Evolutionary conservation across 805 yeast genomes (phyloP), one percentile per base, ranked within the genome.

Genomic region (Danielia oregonensis): DNA sequence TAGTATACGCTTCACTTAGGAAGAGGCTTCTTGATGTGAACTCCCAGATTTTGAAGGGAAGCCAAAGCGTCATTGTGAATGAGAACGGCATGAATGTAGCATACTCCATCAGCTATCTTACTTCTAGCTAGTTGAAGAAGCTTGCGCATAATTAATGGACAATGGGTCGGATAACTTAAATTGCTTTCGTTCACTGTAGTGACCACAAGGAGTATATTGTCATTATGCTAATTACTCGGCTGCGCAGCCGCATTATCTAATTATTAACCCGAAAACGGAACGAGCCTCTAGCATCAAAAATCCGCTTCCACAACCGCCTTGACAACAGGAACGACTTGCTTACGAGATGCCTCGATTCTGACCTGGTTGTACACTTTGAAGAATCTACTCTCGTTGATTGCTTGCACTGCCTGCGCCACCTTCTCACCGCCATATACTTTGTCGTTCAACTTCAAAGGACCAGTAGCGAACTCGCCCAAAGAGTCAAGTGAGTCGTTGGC

Each of bases 291-390:
- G n/a, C n/a, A n/a, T n/a, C n/a, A n/a, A n/a, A n/a, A n/a, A n/a
- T n/a, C 33, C 11, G 21, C 43, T 31, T 61, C 66, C 17, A 66
- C 37, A 18, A 54, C 48, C 1, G 46, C 48, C 52, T 68, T 65
- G 13, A 68, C 59, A 9, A 55, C 57, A 3, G 97, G 97, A 4
- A 86, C 95, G 9, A 88, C 86, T 54, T 85, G 94, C 54, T 89
- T 89, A 49, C 97, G 72, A 23, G 93, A 83, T 1, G 91, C 89
- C 6, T 61, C 55, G 10, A 71, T 49, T 40, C 82, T 78, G 4
- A 34, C 42, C 42, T 68, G 70, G 52, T 82, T 83, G 43, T 42
- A 63, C 6, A 65, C 43, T 30, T 42, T 51, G 30, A 65, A 51
- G 8, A 36, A 5, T 10, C 28, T 29, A 5, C 35, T 17, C 6